Base-by-base conservation (phyloP, 805 yeast genomes). In the Lipomyces lipofer region DNA sequence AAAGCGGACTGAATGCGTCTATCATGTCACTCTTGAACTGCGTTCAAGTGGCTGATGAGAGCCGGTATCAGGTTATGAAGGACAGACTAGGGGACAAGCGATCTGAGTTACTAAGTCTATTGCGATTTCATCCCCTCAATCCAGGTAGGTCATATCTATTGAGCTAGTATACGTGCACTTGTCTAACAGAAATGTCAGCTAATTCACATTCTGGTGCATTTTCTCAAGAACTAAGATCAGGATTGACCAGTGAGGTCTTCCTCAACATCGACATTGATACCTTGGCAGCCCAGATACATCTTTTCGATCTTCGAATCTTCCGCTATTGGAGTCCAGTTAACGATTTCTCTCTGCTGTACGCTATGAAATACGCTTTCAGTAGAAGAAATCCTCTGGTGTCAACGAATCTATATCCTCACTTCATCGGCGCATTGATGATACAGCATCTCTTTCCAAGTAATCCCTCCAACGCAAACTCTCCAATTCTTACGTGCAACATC, bases 281-380 rank as follows among this genome's bases (percentile, higher is more conserved):
- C 5, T 70, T 91, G 36, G 86, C 92, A 0, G 67, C 73, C 10
- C 84, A 85, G 61, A 78, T 92, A 38, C 83, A 84, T 59, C 71
- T 75, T 19, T 84, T 90, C 54, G 88, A 87, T 67, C 72, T 84
- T 53, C 78, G 77, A 48, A 87, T 86, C 64, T 82, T 81, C 68
- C 70, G 70, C 17, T 65, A 70, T 2, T 92, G 97, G 97, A 84
- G 87, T 52, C 90, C 96, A 2, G 78, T 84, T 57, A 70, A 74
- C 12, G 98, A 92, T 71, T 82, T 85, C 54, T 85, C 96, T 0
- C 74, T 91, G 52, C 74, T 90, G 35, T 82, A 85, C 58, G 83
- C 80, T 51, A 72, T 74, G 3, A 66, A 67, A 29, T 69, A 67
- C 49, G 63, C 71, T 51, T 62, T 74, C 70, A 64, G 81, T 57